Conservation (phyloP, 1,284 basidiomycete species). For the Malassezia cuniculi region DNA sequence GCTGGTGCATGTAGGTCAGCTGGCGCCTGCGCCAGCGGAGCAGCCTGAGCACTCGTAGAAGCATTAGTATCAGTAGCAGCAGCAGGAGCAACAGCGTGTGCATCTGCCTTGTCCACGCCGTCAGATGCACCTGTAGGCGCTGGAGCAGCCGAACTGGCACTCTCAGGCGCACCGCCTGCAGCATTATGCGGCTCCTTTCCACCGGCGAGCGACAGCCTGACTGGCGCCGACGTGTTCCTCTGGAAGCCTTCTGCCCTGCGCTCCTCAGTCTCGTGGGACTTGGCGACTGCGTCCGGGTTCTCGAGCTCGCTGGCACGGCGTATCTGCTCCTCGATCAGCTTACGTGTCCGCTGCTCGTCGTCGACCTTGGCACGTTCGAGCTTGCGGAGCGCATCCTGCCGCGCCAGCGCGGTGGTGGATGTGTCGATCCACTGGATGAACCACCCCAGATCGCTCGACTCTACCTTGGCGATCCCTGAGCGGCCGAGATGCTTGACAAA, state of each 20-base stretch:
- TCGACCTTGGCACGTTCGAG: conserved; percentile 81
- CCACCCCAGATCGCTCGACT: conserved; percentile 96
- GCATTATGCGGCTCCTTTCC: background rate
- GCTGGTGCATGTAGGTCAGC: too few relatives aligned
- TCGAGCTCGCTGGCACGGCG: conserved; percentile 56
- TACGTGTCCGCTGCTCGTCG: conserved; percentile 84
- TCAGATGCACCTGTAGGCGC: too few relatives aligned
- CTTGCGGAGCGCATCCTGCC: conserved; percentile 80
- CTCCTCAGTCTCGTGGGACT: background rate
- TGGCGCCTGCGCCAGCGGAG: too few relatives aligned
- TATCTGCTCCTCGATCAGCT: conserved; percentile 84
- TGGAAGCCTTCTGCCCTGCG: conserved; percentile 17
- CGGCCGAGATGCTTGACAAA: conserved; percentile 84
- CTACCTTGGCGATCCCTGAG: conserved; percentile 73
- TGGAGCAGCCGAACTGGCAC: too few relatives aligned
- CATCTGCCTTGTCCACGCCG: too few relatives aligned
- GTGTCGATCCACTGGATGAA: conserved; percentile 95
- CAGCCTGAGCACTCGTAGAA: too few relatives aligned
- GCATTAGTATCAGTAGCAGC: too few relatives aligned
- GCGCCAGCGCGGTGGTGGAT: conserved; percentile 78
- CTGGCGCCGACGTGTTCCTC: conserved; percentile 15
- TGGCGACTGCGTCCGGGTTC: conserved; percentile 23
- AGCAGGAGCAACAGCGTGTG: too few relatives aligned
- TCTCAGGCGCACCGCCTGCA: too few relatives aligned
- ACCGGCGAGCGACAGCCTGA: conserved; percentile 24